Base-by-base conservation (phyloP, 345 rosid species). In the Acer negundo region DNA sequence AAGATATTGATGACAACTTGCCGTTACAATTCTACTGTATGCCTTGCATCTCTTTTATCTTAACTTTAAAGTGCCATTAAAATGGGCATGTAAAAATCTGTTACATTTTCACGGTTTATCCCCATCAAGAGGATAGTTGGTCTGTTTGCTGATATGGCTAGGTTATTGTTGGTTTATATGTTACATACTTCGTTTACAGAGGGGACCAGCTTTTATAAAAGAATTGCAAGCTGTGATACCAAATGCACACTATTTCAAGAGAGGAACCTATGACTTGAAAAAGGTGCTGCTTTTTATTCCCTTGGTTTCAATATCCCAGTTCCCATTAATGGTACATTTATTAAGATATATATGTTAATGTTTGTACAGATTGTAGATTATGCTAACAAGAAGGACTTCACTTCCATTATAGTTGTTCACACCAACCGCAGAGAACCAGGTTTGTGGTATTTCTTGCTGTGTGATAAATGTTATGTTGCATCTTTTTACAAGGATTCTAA, bases 251-350 rank as follows among this genome's bases (percentile, higher is more conserved):
- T 97, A 91, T 80, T 81, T 70, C 51, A 91, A 89, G 81, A 85
- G 99, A 83, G 98, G 99, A 84, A 91, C 98, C 4, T 93, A 92
- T 77, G 95, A 94, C 85, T 81, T 97, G 81, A 97, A 97, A 81
- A 89, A 94, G 97, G 99, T 94, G 56, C 6, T 90, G 46, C 2
- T 7, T 66, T 20, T 80, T 76, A 20, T 59, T 74, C 63, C 31
- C 17, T 42, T 58, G 16, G 24, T 74, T 53, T 35, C 67, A 20
- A 71, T 12, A 17, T 69, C 31, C 24, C 44, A 42, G 13, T 20
- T 69, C 24, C 24, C 56, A 69, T 20, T 40, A 31, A n/a, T 69
- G 2, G 59, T 26, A 72, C 65, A 47, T 4, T 61, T 8, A 47
- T 77, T 3, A 28, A 46, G 74, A 61, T 79, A 6, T n/a, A 53